Conservation (phyloP, 2,329 filamentous ascomycete genomes). For the Juglanconis juglandina region DNA sequence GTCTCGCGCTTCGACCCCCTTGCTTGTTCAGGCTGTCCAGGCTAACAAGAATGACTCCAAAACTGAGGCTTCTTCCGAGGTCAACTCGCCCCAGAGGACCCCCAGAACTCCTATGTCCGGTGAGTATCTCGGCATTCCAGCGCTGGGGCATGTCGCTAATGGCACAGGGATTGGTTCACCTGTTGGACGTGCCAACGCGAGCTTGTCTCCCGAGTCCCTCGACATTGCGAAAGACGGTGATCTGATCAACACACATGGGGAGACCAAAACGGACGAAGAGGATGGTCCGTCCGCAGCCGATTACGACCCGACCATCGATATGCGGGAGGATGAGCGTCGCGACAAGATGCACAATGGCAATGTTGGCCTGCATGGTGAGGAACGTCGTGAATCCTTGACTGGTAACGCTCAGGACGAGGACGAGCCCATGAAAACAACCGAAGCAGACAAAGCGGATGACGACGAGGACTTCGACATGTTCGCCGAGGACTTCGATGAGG, state of each 20-base stretch:
- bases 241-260: slow-evolving; percentile 59
- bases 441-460: slow-evolving; percentile 49
- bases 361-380: slow-evolving; percentile 47
- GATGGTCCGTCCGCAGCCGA: slow-evolving; percentile 88
- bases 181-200: slow-evolving; percentile 37
- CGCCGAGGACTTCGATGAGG: slow-evolving; percentile 71
- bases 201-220: slow-evolving; percentile 56
- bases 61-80: slow-evolving; percentile 48
- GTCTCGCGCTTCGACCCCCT: slow-evolving; percentile 69
- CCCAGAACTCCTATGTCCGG: slow-evolving; percentile 45
- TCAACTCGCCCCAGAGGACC: slow-evolving; percentile 37
- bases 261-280: slow-evolving; percentile 40
- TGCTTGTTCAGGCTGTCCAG: slow-evolving; percentile 72
- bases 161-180: slow-evolving; percentile 28
- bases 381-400: slow-evolving; percentile 21
- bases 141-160: not conserved
- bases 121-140: slow-evolving; percentile 28
- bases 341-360: slow-evolving; percentile 63
- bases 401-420: slow-evolving; percentile 23
- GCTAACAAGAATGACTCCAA: slow-evolving; percentile 55
- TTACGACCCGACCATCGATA: slow-evolving; percentile 85
- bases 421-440: slow-evolving; percentile 30
- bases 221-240: slow-evolving; percentile 65
- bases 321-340: slow-evolving; percentile 75
- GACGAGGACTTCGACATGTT: slow-evolving; percentile 85